Conservation (phyloP, 1,284 basidiomycete genomes). For the Microbotryomycetes sp. region DNA sequence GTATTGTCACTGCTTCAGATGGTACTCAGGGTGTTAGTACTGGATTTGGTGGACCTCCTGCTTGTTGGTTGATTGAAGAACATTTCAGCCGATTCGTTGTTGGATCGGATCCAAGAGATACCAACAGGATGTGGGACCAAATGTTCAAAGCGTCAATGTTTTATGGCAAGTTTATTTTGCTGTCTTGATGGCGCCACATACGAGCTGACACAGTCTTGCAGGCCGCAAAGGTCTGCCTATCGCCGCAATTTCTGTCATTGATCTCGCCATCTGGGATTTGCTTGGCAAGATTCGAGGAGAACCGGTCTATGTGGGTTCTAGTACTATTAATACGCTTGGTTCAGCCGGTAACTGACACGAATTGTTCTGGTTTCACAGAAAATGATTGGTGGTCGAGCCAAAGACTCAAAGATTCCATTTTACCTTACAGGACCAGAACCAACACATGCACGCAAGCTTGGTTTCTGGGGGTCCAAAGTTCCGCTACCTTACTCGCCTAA, state of each 20-base stretch:
- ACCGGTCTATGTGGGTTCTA: conserved; percentile 47
- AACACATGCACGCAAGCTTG: conserved; percentile 44
- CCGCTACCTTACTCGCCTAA: conserved; percentile 50
- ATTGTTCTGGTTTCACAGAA: conserved; percentile 35
- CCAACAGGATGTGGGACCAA: conserved; percentile 49
- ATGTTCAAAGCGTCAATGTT: conserved; percentile 38
- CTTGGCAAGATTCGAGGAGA: conserved; percentile 52
- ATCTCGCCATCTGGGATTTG: conserved; percentile 52
- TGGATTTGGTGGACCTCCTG: conserved; percentile 52
- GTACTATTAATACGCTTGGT: background rate
- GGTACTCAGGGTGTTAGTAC: conserved; percentile 50
- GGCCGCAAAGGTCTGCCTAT: conserved; percentile 51
- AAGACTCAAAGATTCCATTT: conserved; percentile 49
- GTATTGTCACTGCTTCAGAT: conserved; percentile 49
- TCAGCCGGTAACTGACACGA: background rate
- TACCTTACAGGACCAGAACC: conserved; percentile 52
- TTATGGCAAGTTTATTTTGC: background rate
- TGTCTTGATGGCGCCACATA: no score
- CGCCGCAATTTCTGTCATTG: conserved; percentile 51
- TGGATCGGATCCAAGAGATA: conserved; percentile 50
- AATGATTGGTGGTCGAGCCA: conserved; percentile 51
- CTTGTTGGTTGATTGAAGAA: conserved; percentile 50
- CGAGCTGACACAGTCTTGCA: conserved; percentile 47
- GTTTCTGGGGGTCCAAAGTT: conserved; percentile 52
- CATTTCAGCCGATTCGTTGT: conserved; percentile 52